Percentiles rank a stretch among this genome's conserved stretches.
These are phyloP conservation scores for Pseudopyricularia javanii DNA, from an alignment of 2,329 filamentous ascomycete species.

Conservation along the genomic window DNA sequence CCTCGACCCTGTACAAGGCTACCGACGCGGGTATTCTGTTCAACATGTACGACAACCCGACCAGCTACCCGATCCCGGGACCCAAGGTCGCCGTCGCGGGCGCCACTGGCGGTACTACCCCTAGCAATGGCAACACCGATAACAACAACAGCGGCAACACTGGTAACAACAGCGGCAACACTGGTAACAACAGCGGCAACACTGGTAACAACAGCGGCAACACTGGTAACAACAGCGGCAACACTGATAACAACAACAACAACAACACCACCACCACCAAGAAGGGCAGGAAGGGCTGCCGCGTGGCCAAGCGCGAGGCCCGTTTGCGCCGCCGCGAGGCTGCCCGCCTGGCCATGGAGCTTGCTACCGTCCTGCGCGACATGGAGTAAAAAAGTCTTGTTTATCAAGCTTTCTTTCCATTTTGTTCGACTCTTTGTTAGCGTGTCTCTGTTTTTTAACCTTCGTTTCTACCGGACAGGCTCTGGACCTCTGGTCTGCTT, in stretches of 20 bases:
- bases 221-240: neutral
- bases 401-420: neutral
- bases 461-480: no score
- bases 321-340: neutral
- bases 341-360: neutral
- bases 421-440: neutral
- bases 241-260: neutral
- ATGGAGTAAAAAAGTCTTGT: neutral
- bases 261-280: neutral
- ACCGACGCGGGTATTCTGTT: slow-evolving; percentile 27
- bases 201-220: neutral
- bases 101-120: no score
- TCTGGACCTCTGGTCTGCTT: no score
- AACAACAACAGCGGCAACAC: neutral
- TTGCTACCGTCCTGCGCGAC: neutral
- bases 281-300: neutral
- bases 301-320: neutral
- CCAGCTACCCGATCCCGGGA: slow-evolving; percentile 1
- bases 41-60: slow-evolving; percentile 21
- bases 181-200: neutral
- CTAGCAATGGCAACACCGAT: neutral
- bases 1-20: slow-evolving; percentile 19
- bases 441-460: no score
- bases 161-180: neutral
- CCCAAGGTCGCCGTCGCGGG: neutral